These are phyloP conservation scores for Trichomonas vaginalis DNA, from an alignment of 208 protist species.

Conservation along the genomic window DNA sequence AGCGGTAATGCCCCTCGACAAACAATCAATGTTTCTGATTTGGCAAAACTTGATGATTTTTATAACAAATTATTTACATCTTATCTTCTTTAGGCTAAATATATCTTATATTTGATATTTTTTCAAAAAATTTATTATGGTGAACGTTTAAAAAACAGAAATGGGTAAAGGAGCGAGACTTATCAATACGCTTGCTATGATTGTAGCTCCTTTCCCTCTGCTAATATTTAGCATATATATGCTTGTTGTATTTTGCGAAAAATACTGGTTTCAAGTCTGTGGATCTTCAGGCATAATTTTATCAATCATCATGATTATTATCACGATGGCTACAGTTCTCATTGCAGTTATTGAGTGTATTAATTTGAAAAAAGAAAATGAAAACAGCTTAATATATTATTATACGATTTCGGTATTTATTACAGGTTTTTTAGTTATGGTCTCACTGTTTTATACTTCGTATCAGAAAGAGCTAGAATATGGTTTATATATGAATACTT, in stretches of 20 bases:
- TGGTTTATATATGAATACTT: not conserved
- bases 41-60: not conserved
- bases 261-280: not conserved
- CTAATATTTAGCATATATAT: not conserved
- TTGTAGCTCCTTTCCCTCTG: not conserved
- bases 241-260: not conserved
- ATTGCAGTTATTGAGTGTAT: not conserved
- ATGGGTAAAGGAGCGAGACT: not conserved
- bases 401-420: not conserved
- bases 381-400: not conserved
- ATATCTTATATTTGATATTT: too few relatives aligned
- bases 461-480: not conserved
- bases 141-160: not conserved
- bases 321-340: not conserved
- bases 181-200: not conserved
- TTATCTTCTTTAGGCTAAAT: too few relatives aligned
- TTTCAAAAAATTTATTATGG: too few relatives aligned
- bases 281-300: not conserved
- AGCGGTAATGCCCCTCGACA: not conserved
- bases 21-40: not conserved
- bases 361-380: not conserved
- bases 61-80: not conserved
- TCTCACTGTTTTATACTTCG: not conserved
- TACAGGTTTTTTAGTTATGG: not conserved
- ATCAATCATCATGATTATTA: not conserved